Evolutionary conservation across 768 basidiomycete genomes (phyloP).

Genomic region (Lenzites betulinus): DNA sequence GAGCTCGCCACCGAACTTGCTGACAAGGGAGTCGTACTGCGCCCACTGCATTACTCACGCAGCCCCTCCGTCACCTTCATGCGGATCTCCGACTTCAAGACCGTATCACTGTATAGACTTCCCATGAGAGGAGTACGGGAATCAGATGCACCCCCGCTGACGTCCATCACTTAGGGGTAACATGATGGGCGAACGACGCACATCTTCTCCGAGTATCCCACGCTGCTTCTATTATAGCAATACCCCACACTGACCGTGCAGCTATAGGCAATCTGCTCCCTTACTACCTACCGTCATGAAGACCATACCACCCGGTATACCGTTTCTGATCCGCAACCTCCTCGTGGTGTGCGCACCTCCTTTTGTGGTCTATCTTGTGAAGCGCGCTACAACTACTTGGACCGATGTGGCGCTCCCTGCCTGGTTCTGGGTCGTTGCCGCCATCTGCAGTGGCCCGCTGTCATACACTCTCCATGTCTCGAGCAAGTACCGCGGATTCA

Average conservation of each 20-base stretch:
- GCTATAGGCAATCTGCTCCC: neutral
- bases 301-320: conserved; percentile 18
- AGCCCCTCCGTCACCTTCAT: too few species aligned
- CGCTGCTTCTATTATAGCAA: neutral
- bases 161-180: neutral
- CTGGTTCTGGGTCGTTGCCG: conserved; percentile 16
- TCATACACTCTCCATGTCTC: neutral
- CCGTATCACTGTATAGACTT: too few species aligned
- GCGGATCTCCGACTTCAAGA: too few species aligned
- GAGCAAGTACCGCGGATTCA: conserved; percentile 5
- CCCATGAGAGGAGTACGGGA: neutral
- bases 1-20: too few species aligned
- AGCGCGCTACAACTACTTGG: neutral
- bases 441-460: conserved; percentile 15
- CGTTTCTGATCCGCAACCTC: conserved; percentile 12
- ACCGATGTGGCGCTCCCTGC: neutral
- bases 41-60: too few species aligned
- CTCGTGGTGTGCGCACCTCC: conserved; percentile 8
- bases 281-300: neutral
- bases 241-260: neutral
- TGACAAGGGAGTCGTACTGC: too few species aligned
- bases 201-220: neutral
- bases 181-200: neutral
- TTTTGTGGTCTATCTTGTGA: neutral
- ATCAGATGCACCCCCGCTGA: neutral